These are phyloP conservation scores for Echinochloa phyllopogon DNA, from an alignment of 176 grass and related monocot species.

Conservation along the genomic window DNA sequence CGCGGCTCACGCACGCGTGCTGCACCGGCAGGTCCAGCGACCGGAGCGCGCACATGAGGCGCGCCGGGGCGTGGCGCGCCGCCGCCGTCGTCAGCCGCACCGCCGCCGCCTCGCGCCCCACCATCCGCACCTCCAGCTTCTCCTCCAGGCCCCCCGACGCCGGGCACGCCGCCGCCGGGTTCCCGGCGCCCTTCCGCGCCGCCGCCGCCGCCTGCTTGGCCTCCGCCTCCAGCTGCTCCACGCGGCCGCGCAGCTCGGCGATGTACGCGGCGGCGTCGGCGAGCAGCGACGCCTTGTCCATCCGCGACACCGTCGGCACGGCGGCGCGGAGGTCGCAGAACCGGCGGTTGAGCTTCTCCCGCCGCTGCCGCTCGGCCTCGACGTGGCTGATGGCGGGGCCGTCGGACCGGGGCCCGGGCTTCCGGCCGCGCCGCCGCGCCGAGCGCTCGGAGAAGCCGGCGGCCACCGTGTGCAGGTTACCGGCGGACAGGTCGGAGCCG, in stretches of 20 bases:
- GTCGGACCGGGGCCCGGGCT: not conserved
- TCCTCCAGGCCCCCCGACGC: not conserved
- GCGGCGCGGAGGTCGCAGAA: conserved; percentile 59
- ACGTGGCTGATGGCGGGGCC: conserved; percentile 41
- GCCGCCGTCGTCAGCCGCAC: conserved; percentile 17
- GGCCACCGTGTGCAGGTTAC: not conserved
- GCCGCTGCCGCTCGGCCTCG: conserved; percentile 61
- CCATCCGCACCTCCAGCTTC: conserved; percentile 42
- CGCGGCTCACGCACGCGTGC: conserved; percentile 46
- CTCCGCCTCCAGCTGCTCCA: conserved; percentile 39
- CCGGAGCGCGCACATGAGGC: conserved; percentile 53
- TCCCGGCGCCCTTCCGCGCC: not conserved
- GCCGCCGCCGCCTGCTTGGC: not conserved
- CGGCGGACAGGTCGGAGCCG: conserved; percentile 28
- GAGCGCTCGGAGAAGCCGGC: not conserved
- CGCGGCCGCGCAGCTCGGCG: conserved; percentile 45
- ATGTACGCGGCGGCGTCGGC: conserved; percentile 58
- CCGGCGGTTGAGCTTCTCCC: conserved; percentile 58
- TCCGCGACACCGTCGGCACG: conserved; percentile 61
- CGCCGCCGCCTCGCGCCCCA: conserved; percentile 30
- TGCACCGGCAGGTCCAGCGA: conserved; percentile 46
- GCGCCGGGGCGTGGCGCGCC: conserved; percentile 36
- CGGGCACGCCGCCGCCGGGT: not conserved
- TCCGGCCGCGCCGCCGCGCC: conserved; percentile 23
- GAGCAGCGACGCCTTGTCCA: conserved; percentile 71